Evolutionary conservation across 2,329 filamentous ascomycete genomes (phyloP), one percentile per base, ranked within the genome.

Genomic region (Myriosclerotinia scirpicola): DNA sequence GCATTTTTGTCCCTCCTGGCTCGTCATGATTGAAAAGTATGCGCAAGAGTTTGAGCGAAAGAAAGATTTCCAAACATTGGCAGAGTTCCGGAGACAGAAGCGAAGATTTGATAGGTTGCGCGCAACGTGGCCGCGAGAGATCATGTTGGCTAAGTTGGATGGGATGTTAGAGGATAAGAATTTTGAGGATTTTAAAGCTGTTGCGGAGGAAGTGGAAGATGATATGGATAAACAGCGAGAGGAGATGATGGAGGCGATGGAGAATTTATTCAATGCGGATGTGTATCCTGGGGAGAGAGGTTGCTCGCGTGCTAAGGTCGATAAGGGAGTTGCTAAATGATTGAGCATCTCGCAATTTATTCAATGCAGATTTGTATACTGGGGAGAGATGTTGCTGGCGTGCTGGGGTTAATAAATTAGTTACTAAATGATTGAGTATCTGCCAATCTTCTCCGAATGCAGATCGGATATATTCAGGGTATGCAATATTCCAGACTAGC

Each of bases 211-310:
- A 42, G 36, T 54, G 11, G 50, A 12, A 17, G 4, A 63, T 2
- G 48, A 63, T 20, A 30, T 63, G 60, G 15, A 63, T 4, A 15
- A 20, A 5, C 60, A 63, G 34, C 36, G 54, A 1, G 5, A 5
- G 3, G 60, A 30, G 6, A 54, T 63, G 3, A 40, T 26, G 6
- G 15, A 6, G 15, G 46, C 48, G 30, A 42, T 20, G 36, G 9
- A 20, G 15, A 30, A 54, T 8, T 48, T 63, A 2, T 63, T 63
- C 17, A 54, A 12, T n/a, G 30, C 20, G 17, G 60, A 63, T 34
- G 22, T 22, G 4, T 63, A 54, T 11, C 20, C 46, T 6, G 17
- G 22, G 6, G 60, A 54, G 48, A 63, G 22, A 34, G 34, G 38
- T 8, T 63, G 60, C 4, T 3, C 26, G 26, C 26, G 4, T 5